A percentile compares a stretch with the other conserved stretches of the same genome.
Evolutionary conservation across 129 eudicot genomes (phyloP).

Genomic region (Pseudognaphalium luteoalbum): DNA sequence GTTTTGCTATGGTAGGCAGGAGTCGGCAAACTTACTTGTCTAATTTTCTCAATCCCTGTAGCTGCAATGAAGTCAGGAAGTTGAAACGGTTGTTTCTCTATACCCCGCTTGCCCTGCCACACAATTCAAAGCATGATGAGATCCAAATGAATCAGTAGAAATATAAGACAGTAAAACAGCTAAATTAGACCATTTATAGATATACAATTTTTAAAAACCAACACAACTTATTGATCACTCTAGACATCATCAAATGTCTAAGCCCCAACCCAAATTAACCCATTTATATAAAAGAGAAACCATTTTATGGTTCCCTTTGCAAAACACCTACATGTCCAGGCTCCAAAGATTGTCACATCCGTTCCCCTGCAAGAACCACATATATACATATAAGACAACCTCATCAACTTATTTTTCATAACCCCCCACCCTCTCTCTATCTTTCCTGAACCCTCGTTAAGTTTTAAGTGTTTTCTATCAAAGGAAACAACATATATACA

Average conservation of each 20-base stretch:
- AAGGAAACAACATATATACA: constrained; percentile 11
- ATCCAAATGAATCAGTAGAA: constrained; percentile 16
- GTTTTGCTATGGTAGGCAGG: background rate
- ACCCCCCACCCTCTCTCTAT: constrained; percentile 42
- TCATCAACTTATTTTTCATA: constrained; percentile 55
- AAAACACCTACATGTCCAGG: constrained; percentile 88
- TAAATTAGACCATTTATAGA: background rate
- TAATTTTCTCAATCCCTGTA: constrained; percentile 96
- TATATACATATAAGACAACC: constrained; percentile 98
- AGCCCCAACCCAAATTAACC: constrained; percentile 58
- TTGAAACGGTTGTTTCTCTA: constrained; percentile 96
- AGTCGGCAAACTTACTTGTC: constrained; percentile 68
- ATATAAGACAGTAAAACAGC: background rate
- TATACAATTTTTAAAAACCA: background rate
- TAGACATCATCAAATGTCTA: constrained; percentile 28
- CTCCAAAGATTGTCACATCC: constrained; percentile 87
- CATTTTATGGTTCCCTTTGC: constrained; percentile 55
- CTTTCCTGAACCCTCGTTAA: constrained; percentile 28
- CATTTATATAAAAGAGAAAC: constrained; percentile 34
- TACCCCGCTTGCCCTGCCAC: constrained; percentile 99
- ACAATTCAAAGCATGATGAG: constrained; percentile 46
- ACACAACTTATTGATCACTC: constrained; percentile 2
- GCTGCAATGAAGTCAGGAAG: constrained; percentile 99
- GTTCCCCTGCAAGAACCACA: constrained; percentile 99
- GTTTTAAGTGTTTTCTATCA: constrained; percentile 22